Base-by-base conservation (phyloP, 2,329 filamentous ascomycete genomes). In the Alternaria ethzedia region DNA sequence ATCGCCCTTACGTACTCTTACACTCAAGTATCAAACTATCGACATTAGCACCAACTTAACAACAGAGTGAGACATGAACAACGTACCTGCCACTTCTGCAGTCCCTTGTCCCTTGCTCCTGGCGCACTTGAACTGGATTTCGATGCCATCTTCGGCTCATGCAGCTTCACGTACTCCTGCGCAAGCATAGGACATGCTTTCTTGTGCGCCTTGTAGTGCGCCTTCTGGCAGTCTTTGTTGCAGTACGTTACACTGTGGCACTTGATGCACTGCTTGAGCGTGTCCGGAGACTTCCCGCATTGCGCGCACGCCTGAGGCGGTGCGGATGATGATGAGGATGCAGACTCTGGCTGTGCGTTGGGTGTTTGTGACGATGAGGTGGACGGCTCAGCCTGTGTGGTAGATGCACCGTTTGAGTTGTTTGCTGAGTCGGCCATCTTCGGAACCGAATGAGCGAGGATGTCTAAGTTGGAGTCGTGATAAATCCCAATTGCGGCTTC, bases 191-290 rank as follows among this genome's bases (percentile, higher is more conserved):
- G 75, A 64, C 80, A 82, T 32, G 75, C 72, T 62, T 80, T 81
- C 72, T 82, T 82, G 68, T 82, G 80, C 45, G 72, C 65, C 59
- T 81, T 81, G 65, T 75, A 76, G 28, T 74, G 72, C 21, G 77
- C 75, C 65, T 81, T 82, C 59, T 80, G 79, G 70, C 80, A 82
- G 28, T 82, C 78, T 21, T 80, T 78, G 8, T 72, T 77, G 69
- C 80, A 82, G 68, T 82, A 82, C 7, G 64, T 57, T 13, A 78
- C 74, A 56, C 74, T 80, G 61, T 82, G 78, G 65, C 80, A 82
- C 59, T 78, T 78, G 17, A 71, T 75, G 67, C 80, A 82, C 47
- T 78, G 72, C 61, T 79, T 81, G 32, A 81, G 70, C 2, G 67
- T 32, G 3, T 66, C 64, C 2, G 68, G 46, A 0, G 68, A 63